Conservation (phyloP, 345 rosid genomes). For the Salix koriyanagi region DNA sequence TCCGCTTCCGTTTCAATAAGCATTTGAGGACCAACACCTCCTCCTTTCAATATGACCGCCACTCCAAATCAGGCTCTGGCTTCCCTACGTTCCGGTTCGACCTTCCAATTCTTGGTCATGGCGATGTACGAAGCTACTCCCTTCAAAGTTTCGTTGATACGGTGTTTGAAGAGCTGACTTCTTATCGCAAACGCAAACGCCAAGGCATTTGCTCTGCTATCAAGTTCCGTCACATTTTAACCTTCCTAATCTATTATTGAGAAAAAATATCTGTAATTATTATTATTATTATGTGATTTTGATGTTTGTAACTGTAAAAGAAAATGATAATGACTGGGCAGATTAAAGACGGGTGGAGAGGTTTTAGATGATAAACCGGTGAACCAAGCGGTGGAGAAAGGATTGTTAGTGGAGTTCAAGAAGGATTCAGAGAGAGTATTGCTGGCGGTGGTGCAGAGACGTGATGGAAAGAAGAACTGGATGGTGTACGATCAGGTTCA, state of each 20-base stretch:
- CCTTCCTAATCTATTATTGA: background rate
- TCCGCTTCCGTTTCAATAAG: slow-evolving; percentile 34
- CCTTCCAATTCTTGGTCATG: slow-evolving; percentile 18
- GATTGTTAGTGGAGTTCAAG: slow-evolving; percentile 81
- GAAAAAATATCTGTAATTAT: too few species aligned
- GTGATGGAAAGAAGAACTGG: slow-evolving; percentile 98
- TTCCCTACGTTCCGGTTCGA: slow-evolving; percentile 20
- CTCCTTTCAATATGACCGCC: slow-evolving; percentile 22
- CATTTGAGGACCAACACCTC: slow-evolving; percentile 25
- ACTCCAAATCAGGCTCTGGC: slow-evolving; percentile 29
- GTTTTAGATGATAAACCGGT: slow-evolving; percentile 64
- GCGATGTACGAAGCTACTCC: slow-evolving; percentile 35
- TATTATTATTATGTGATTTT: too few species aligned
- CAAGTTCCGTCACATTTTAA: slow-evolving; percentile 39
- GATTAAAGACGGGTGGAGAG: slow-evolving; percentile 64
- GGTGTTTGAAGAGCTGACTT: slow-evolving; percentile 57
- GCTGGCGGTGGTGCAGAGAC: slow-evolving; percentile 77
- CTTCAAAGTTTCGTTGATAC: slow-evolving; percentile 58
- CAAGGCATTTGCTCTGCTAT: slow-evolving; percentile 51
- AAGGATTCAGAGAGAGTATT: slow-evolving; percentile 73
- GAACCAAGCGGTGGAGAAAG: slow-evolving; percentile 52
- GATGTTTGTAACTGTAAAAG: too few species aligned
- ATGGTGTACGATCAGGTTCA: slow-evolving; percentile 98
- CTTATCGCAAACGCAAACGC: slow-evolving; percentile 36
- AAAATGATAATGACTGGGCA: slow-evolving; percentile 19